Base-by-base conservation (phyloP, 768 basidiomycete genomes). In the Sporobolomyces phaffii region DNA sequence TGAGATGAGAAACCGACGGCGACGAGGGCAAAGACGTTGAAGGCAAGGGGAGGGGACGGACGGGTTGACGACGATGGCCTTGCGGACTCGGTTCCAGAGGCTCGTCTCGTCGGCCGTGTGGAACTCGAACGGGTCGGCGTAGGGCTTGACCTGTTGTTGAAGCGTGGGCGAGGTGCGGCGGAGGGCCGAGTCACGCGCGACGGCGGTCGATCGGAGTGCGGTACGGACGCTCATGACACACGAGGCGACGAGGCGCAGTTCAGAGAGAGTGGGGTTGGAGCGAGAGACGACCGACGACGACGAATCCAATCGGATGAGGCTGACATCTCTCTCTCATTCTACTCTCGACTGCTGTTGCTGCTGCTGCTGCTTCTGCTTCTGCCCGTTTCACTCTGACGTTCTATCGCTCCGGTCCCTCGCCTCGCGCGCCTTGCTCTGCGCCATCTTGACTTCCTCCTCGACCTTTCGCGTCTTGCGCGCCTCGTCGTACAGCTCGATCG, bases 401-500 rank as follows among this genome's bases (percentile, higher is more conserved):
- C 9, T 20, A 17, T 9, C 22, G 50, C 10, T 29, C 48, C 11
- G 20, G 26, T 49, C 28, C 48, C 29, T 31, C 24, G 11, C 26
- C 29, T 9, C 26, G 7, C 29, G 45, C n/a, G n/a, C 24, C 48
- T 49, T 49, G 26, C 29, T 26, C 22, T 20, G 26, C 31, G 56
- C 56, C 3, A 58, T 45, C 38, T 31, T 44, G 17, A 58, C 56
- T 33, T 58, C 56, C 9, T 18, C 11, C 22, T 44, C 56, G 20
- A 47, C 56, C 31, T 45, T n/a, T 29, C 43, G 14, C 2, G 6
- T 15, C 43, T 22, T 4, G 9, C 33, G 28, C 41, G 63, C 43
- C 18, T 58, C 57, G 18, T 64, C 43, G 63, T 65, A 77, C 4
- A 74, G n/a, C 65, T 74, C 66, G 57, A 76, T 67, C 18, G 75